Percentiles rank a stretch among this genome's conserved stretches.
Conservation (phyloP, 2,329 filamentous ascomycete species). For the Lachnellula cervina region DNA sequence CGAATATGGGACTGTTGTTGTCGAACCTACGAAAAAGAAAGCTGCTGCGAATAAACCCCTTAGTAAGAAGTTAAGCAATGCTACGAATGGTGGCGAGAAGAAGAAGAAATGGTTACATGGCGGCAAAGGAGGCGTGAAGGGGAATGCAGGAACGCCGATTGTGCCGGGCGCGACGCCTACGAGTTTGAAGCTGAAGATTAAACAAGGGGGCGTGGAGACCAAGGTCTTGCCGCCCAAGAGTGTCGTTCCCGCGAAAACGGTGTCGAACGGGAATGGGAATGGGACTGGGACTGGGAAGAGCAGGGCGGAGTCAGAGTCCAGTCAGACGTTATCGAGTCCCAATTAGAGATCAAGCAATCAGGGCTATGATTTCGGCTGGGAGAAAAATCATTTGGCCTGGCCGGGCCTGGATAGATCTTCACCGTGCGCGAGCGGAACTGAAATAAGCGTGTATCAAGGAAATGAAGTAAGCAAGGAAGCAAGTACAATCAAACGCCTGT, state of each 20-base stretch:
- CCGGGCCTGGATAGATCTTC: not conserved
- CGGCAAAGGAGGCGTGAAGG: slow-evolving; percentile 9
- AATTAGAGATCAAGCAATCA: slow-evolving; percentile 3
- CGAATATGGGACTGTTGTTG: slow-evolving; percentile 22
- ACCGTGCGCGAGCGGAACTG: too few relatives aligned
- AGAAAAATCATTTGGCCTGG: not conserved
- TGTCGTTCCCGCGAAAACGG: not conserved
- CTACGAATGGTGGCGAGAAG: slow-evolving; percentile 4
- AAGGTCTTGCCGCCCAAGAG: slow-evolving; percentile 11
- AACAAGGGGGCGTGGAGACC: not conserved
- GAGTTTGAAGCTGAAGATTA: slow-evolving; percentile 7
- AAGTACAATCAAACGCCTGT: too few relatives aligned
- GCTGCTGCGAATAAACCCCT: slow-evolving; percentile 7
- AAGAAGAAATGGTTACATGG: slow-evolving; percentile 16
- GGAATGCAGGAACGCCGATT: not conserved
- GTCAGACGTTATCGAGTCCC: slow-evolving; percentile 22
- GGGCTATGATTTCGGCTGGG: not conserved
- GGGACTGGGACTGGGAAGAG: slow-evolving; percentile 7
- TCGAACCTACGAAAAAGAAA: slow-evolving; percentile 28
- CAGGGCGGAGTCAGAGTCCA: slow-evolving; percentile 15
- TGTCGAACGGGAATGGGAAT: slow-evolving; percentile 5
- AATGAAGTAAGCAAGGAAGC: too few relatives aligned
- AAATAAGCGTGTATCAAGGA: too few relatives aligned
- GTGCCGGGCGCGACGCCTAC: not conserved
- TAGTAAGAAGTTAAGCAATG: not conserved